Base-by-base conservation (phyloP, 176 grass and related monocot genomes). In the Carex littledalei region DNA sequence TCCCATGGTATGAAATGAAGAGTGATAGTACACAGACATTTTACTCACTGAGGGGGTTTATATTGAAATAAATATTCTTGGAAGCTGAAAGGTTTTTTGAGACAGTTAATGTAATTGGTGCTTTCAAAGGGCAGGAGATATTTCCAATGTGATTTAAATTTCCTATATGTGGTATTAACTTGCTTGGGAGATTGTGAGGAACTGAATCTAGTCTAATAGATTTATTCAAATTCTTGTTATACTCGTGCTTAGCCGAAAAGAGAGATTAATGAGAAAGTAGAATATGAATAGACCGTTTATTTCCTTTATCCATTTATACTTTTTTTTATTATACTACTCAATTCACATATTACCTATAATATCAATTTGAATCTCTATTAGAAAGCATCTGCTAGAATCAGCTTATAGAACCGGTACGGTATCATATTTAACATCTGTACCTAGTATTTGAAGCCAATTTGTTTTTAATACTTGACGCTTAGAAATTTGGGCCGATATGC, bases 1-100 rank as follows among this genome's bases (percentile, higher is more conserved):
- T 16, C 49, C 73, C 73, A 85, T 85, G 80, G 83, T 90, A 54
- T 20, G 14, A 50, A n/a, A 49, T 77, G 14, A 2, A 16, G 22
- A 32, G 6, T 16, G 47, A 52, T 4, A 76, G 71, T 21, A 53
- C 15, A 53, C 4, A 52, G 0, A 74, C n/a, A 74, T 52, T 43
- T 22, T 70, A 22, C n/a, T 50, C n/a, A 26, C 20, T 47, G 43
- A 52, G 41, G 15, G 43, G 24, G 4, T 74, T 52, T 74, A 74
- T 74, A 74, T 74, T 74, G 70, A 14, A 15, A 10, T 12, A 73
- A 73, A 11, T 72, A 72, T 20, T 21, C 0, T 76, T 77, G 73
- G 73, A 77, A 54, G 73, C 22, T 77, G 5, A 55, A 55, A 55
- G 5, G 74, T 3, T 78, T 78, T 24, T 55, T 21, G 72, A 54